phyloP scores from a whole-genome alignment of 2,329 filamentous ascomycete species.

The Fusarium clavum region DNA sequence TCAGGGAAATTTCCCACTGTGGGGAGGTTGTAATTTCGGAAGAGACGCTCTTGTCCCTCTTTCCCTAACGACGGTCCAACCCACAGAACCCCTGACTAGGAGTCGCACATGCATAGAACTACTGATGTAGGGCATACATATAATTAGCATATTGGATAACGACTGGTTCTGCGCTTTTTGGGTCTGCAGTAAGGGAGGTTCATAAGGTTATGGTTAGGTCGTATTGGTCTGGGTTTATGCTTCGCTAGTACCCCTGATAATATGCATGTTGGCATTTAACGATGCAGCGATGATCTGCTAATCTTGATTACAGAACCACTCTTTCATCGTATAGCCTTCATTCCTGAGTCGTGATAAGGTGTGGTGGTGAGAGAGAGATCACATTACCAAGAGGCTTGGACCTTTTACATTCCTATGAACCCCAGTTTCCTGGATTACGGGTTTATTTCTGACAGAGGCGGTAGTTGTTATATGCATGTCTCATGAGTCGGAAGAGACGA shows the following conservation, averaged over 20 bases:
- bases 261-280: constrained; percentile 22
- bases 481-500: constrained; percentile 6
- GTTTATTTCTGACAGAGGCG: not conserved
- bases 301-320: not conserved
- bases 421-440: constrained; percentile 20
- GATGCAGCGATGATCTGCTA: constrained; percentile 4
- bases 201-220: constrained; percentile 4
- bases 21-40: constrained; percentile 41
- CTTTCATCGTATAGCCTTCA: constrained; percentile 1
- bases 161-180: not conserved
- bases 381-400: constrained; percentile 5
- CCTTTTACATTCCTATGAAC: constrained; percentile 25
- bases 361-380: constrained; percentile 7
- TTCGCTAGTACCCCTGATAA: constrained; percentile 20
- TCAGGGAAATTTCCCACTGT: constrained; percentile 39
- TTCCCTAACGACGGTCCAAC: constrained; percentile 8
- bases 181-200: constrained; percentile 11
- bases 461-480: constrained; percentile 11
- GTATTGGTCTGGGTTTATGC: constrained; percentile 17
- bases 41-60: constrained; percentile 9
- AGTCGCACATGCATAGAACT: constrained; percentile 22
- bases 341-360: constrained; percentile 27
- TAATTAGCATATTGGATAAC: constrained; percentile 14
- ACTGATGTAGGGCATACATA: constrained; percentile 25
- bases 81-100: constrained; percentile 32